Evolutionary conservation across 2,329 filamentous ascomycete genomes (phyloP), one percentile per base, ranked within the genome.

Genomic region (Ilyonectria robusta): DNA sequence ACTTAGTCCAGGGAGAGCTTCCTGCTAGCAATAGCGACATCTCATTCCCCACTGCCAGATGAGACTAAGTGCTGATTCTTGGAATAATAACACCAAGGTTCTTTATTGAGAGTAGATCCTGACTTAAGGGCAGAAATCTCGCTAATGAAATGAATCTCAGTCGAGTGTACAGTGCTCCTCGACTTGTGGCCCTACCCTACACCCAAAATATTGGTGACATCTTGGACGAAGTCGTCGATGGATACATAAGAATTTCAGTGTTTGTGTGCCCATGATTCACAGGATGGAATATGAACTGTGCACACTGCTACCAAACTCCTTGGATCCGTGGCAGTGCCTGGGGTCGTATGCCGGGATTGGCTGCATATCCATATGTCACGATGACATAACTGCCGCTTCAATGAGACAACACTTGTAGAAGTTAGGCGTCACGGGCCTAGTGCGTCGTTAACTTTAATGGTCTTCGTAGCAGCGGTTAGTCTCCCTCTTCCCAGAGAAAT

Each of bases 121-220:
- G 19, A 19, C 11, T 5, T 8, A 21, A 10, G 17, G 8, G 8
- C n/a, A 19, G 17, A 51, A 51, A 51, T 51, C 9, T 51, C 26
- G 29, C 17, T 51, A 51, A 51, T 29, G 17, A 51, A 51, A 51
- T 51, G 29, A 51, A 33, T 4, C 13, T 51, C 48, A 51, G 29
- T 3, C 19, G 4, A 51, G 48, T 19, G 26, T 17, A n/a, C 48
- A 51, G 8, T 31, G 48, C 23, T 26, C 11, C 8, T 6, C 10
- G 4, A 11, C 15, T 50, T 23, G 4, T 19, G 15, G 17, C 15
- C 6, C n/a, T 51, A 51, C 48, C 48, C 48, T 51, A 33, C 29
- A 51, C 17, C 29, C 11, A 4, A 9, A 6, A 9, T 9, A 9
- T 33, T 33, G 31, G 31, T 15, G 11, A 8, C 26, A 33, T 33